A percentile compares a stretch with the other conserved stretches of the same genome.
These are phyloP conservation scores for Alternaria metachromatica DNA, from an alignment of 2,329 filamentous ascomycete genomes.

Conservation along the genomic window DNA sequence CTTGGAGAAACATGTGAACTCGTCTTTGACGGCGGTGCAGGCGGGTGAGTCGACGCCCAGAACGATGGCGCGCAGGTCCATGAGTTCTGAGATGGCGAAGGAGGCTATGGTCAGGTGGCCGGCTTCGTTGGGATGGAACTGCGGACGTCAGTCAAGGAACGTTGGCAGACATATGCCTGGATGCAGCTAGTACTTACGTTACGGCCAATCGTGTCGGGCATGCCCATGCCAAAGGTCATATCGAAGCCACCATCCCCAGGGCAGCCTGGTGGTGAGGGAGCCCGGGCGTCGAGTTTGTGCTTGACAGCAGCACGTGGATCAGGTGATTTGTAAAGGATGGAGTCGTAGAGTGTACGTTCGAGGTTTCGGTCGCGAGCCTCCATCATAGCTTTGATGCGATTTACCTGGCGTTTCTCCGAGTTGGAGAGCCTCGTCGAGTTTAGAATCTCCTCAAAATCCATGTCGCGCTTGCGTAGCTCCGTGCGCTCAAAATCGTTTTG, in stretches of 20 bases:
- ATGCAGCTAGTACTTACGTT: neutral
- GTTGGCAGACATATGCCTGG: neutral
- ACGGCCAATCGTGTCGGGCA: neutral
- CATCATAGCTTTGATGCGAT: neutral
- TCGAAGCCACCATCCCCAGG: neutral
- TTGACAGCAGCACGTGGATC: neutral
- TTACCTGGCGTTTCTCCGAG: neutral
- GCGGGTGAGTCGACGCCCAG: neutral
- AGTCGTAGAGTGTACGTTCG: neutral
- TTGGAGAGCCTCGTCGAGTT: neutral
- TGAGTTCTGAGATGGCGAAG: conserved; percentile 8
- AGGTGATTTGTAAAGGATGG: neutral
- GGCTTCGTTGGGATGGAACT: conserved; percentile 7
- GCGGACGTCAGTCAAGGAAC: neutral
- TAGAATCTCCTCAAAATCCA: neutral
- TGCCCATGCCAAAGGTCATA: neutral
- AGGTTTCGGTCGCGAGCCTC: neutral
- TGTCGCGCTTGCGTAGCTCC: conserved; percentile 4
- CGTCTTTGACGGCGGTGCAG: neutral
- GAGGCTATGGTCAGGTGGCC: conserved; percentile 7
- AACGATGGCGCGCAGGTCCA: conserved; percentile 9
- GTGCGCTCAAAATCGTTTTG: neutral
- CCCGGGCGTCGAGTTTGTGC: neutral
- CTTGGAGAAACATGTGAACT: neutral
- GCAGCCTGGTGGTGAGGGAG: neutral